Conservation (phyloP, 139 green algal species). For the Diplosphaera chodatii region DNA sequence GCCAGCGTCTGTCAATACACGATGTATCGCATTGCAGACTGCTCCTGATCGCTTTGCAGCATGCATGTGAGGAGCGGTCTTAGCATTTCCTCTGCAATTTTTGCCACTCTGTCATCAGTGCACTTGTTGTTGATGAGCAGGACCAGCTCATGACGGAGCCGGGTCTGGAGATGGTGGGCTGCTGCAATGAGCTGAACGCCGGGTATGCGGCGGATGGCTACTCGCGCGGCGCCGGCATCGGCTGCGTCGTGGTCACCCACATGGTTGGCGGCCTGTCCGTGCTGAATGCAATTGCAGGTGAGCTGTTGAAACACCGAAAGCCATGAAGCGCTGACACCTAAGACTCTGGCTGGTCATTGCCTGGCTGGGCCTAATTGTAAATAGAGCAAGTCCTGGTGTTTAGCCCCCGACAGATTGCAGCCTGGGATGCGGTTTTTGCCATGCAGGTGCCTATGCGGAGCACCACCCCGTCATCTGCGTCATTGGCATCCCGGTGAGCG, state of each 20-base stretch:
- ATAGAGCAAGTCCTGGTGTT: no score
- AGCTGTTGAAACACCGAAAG: no score
- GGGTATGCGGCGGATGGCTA: conserved; percentile 83
- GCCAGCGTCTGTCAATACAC: no score
- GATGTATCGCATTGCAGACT: no score
- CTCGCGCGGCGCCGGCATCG: conserved; percentile 53
- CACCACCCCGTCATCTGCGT: not conserved
- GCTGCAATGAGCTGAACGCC: conserved; percentile 79
- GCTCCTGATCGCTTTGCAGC: no score
- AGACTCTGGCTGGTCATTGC: no score
- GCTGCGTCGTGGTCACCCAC: conserved; percentile 65
- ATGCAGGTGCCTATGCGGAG: not conserved
- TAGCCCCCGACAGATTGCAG: no score
- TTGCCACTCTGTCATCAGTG: no score
- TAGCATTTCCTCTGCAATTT: no score
- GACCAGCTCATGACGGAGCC: not conserved
- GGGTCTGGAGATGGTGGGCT: not conserved
- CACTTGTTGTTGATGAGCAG: conserved; percentile 13
- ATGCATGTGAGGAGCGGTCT: no score
- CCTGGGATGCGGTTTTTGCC: not conserved
- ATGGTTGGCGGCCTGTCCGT: conserved; percentile 47
- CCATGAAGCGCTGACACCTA: no score
- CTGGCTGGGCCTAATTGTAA: no score
- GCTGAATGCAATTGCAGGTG: not conserved
- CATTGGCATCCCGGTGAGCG: not conserved